These are phyloP conservation scores for Cyclospora cayetanensis DNA, from an alignment of 169 alveolate genomes.

Conservation along the genomic window DNA sequence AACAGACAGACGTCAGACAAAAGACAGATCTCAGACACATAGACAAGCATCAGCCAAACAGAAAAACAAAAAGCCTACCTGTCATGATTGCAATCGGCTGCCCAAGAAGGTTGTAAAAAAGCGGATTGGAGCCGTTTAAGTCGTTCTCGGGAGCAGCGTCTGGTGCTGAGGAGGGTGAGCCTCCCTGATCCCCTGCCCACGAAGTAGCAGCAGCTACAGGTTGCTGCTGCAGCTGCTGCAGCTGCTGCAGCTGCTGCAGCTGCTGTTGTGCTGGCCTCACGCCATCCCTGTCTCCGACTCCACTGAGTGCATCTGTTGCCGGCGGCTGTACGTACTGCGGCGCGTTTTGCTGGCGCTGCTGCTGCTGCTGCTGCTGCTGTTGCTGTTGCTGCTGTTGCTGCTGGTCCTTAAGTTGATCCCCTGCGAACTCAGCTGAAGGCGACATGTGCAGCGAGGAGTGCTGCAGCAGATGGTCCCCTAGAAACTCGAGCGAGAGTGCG, in stretches of 20 bases:
- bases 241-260: background rate
- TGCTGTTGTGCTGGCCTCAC: background rate
- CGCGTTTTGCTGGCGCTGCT: background rate
- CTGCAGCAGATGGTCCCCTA: slow-evolving; percentile 61
- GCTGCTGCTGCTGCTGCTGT: background rate
- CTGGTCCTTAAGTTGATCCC: slow-evolving; percentile 43
- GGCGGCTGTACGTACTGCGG: background rate
- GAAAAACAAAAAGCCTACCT: background rate
- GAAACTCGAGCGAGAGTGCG: slow-evolving; percentile 46
- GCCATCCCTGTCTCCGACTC: background rate
- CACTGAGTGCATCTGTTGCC: background rate
- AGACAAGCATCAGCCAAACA: background rate
- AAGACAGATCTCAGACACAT: too few species aligned
- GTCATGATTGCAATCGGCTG: slow-evolving; percentile 63
- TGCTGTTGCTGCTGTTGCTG: background rate
- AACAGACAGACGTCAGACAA: too few species aligned
- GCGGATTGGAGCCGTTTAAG: background rate
- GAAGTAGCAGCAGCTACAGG: background rate
- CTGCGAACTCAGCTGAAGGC: slow-evolving; percentile 68
- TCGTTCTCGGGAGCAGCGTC: slow-evolving; percentile 9
- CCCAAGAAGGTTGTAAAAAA: slow-evolving; percentile 49
- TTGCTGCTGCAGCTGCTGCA: slow-evolving; percentile 19
- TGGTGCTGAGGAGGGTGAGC: background rate
- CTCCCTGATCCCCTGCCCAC: background rate
- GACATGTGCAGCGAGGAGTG: slow-evolving; percentile 24